Percentiles rank a stretch among this genome's conserved stretches.
Conservation (phyloP, 1,139 yeast species). For the Pichia sp. region DNA sequence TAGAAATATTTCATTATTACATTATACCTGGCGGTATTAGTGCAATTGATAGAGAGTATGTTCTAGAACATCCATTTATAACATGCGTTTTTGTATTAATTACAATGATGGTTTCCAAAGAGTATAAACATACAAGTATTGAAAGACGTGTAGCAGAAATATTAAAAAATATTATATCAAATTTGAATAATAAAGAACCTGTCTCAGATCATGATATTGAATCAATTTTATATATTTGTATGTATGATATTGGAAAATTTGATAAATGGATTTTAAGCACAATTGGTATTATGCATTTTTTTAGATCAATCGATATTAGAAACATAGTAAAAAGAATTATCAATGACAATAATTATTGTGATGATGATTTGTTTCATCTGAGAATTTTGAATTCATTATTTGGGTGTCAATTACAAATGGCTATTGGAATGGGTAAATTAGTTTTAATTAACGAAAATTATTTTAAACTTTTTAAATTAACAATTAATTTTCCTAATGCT, state of each 20-base stretch:
- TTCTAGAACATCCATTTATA: conserved; percentile 41
- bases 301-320: conserved; percentile 38
- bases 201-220: conserved; percentile 50
- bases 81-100: conserved; percentile 44
- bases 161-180: conserved; percentile 36
- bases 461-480: conserved; percentile 33
- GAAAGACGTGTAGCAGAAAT: conserved; percentile 40
- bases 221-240: conserved; percentile 44
- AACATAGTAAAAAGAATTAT: conserved; percentile 35
- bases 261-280: conserved; percentile 46
- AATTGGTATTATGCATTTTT: conserved; percentile 41
- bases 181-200: conserved; percentile 33
- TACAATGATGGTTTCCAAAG: conserved; percentile 47
- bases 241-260: conserved; percentile 43
- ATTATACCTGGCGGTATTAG: conserved; percentile 49
- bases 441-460: conserved; percentile 32
- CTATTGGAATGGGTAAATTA: conserved; percentile 42
- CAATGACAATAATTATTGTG: conserved; percentile 25
- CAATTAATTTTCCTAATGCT: conserved; percentile 39
- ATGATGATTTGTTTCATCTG: conserved; percentile 41
- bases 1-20: conserved; percentile 46
- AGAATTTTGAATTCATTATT: conserved; percentile 45
- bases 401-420: conserved; percentile 42
- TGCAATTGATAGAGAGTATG: conserved; percentile 37
- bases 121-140: conserved; percentile 38